Base-by-base conservation (phyloP, 176 grass and related monocot species). In the Luzula sylvatica region DNA sequence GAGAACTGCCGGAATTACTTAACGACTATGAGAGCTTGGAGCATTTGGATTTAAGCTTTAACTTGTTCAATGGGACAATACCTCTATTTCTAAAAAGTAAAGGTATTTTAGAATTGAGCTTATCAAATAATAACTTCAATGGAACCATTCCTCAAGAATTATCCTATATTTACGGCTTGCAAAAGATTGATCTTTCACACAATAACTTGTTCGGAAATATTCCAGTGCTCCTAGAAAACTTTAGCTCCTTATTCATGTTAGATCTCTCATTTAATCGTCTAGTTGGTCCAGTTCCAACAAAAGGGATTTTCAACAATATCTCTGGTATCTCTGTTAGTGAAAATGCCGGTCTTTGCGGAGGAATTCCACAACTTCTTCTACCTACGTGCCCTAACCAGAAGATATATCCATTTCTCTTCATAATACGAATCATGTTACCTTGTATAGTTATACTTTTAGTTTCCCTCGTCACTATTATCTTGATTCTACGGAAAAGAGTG, bases 231-330 rank as follows among this genome's bases (percentile, higher is more conserved):
- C 6, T 82, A 7, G 46, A 72, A 17, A 72, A 71, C 12, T 20
- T 76, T 62, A 23, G 13, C 5, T 32, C 29, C 16, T 16, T 72
- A 12, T 48, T 3, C 5, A 1, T 19, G 18, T 17, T 87, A 11
- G 65, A 86, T 68, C 14, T 76, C 6, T 80, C 67, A 1, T 86
- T 72, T 28, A 69, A 77, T 13, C n/a, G 59, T 16, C 17, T 85
- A 5, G 46, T 66, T 3, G 75, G 75, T 0, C 20, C 65, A 56
- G 71, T 85, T 6, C 71, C 81, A 40, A 45, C 23, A 17, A 1
- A 16, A 0, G 58, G 75, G 1, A 4, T 68, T 11, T 86, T 86
- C 1, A 7, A 1, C 44, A 72, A 53, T 60, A 2, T 30, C 0
- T 19, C 22, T 8, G 28, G 39, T 3, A 2, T 65, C 0, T 61